phyloP scores from a whole-genome alignment of 2,329 filamentous ascomycete species.

The Amauroascus verrucosus region DNA sequence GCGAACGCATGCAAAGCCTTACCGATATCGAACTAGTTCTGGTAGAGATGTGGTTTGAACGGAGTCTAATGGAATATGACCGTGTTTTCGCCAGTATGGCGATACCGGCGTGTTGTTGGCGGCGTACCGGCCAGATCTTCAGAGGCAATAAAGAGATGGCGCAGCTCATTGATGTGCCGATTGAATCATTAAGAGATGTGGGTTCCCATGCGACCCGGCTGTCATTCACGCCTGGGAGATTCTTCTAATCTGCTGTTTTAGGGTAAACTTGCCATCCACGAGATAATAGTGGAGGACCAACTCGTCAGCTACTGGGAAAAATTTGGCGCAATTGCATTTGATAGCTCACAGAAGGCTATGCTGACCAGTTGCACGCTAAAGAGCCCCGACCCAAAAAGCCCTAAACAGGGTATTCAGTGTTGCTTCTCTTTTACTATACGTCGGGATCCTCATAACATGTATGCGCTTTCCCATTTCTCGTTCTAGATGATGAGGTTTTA shows the following conservation, averaged over 20 bases:
- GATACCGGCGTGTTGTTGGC: constrained; percentile 94
- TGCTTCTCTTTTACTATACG: constrained; percentile 97
- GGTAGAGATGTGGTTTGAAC: constrained; percentile 99
- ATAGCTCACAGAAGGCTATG: constrained; percentile 85
- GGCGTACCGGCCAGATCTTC: constrained; percentile 93
- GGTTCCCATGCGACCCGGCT: constrained; percentile 31
- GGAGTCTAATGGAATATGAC: constrained; percentile 93
- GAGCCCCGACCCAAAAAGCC: constrained; percentile 59
- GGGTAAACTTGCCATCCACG: constrained; percentile 90
- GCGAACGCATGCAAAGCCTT: constrained; percentile 83
- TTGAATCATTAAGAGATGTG: constrained; percentile 83
- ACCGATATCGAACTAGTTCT: constrained; percentile 90
- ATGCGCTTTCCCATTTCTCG: constrained; percentile 37
- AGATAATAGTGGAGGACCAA: constrained; percentile 90
- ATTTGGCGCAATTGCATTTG: constrained; percentile 95
- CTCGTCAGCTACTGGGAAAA: constrained; percentile 98
- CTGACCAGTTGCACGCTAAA: constrained; percentile 88
- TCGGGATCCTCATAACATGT: constrained; percentile 94
- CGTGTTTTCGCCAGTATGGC: constrained; percentile 98
- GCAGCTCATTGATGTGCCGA: constrained; percentile 83
- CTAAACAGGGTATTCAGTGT: constrained; percentile 69
- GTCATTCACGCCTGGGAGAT: neutral
- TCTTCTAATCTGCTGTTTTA: constrained; percentile 29
- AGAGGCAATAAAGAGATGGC: constrained; percentile 98
- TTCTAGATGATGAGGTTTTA: neutral